These are phyloP conservation scores for Nemania diffusa DNA, from an alignment of 2,329 filamentous ascomycete genomes.

Conservation along the genomic window DNA sequence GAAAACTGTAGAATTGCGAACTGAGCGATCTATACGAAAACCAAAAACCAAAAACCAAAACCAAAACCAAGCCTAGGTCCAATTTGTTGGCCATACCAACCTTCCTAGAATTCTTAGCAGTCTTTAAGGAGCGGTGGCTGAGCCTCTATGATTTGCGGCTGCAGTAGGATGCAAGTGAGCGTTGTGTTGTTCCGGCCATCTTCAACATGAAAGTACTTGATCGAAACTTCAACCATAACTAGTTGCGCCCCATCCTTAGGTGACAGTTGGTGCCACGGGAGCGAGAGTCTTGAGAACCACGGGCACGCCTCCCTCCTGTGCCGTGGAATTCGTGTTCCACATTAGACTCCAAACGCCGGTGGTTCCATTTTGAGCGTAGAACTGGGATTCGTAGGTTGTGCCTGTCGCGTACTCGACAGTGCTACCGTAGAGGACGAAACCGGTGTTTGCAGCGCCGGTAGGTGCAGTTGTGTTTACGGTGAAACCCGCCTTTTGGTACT, in stretches of 20 bases:
- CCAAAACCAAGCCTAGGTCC: no score
- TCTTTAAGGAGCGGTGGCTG: no score
- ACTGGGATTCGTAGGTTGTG: slow-evolving; percentile 13
- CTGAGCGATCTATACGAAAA: no score
- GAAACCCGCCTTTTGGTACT: slow-evolving; percentile 9
- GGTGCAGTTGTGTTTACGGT: background rate
- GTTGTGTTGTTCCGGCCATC: no score
- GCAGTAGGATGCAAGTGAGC: no score
- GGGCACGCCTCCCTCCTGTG: slow-evolving; percentile 4
- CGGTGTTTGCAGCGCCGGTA: slow-evolving; percentile 9
- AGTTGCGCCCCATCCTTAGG: background rate
- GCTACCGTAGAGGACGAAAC: slow-evolving; percentile 16
- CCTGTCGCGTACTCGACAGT: slow-evolving; percentile 14
- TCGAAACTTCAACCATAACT: background rate
- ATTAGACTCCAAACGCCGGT: slow-evolving; percentile 9
- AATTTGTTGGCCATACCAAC: no score
- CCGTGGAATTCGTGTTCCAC: slow-evolving; percentile 5
- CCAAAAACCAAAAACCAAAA: no score
- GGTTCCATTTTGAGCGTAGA: slow-evolving; percentile 18
- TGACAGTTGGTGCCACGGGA: background rate
- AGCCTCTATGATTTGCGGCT: no score
- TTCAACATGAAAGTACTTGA: background rate
- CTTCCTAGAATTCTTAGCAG: no score
- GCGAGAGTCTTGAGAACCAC: slow-evolving; percentile 17
- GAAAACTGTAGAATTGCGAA: no score